Percentiles rank a stretch among this genome's conserved stretches.
Evolutionary conservation across 108 stramenopile genomes (phyloP).

Genomic region (Pseudonitzschia multiseries): DNA sequence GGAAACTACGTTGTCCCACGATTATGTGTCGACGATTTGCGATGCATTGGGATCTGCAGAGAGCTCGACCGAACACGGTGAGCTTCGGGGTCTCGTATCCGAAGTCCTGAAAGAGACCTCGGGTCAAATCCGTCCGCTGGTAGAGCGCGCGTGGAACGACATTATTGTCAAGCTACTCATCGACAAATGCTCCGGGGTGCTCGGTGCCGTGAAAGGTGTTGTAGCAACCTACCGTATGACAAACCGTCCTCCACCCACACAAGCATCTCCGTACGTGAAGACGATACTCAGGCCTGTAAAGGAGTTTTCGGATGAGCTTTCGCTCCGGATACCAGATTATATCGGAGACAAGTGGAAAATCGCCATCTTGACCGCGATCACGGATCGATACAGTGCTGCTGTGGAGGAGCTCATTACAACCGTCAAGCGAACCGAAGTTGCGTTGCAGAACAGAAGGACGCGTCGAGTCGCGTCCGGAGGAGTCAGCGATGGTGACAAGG

Average conservation of each 20-base stretch:
- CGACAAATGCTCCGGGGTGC: constrained; percentile 65
- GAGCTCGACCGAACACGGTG: constrained; percentile 28
- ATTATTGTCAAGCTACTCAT: constrained; percentile 74
- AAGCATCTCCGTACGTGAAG: constrained; percentile 78
- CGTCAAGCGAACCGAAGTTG: constrained; percentile 82
- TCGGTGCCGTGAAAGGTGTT: constrained; percentile 88
- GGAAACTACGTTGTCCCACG: constrained; percentile 59
- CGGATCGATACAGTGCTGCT: constrained; percentile 65
- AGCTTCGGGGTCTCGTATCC: constrained; percentile 46
- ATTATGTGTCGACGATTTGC: constrained; percentile 57
- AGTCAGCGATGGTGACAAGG: constrained; percentile 90
- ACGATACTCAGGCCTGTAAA: constrained; percentile 78
- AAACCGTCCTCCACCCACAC: constrained; percentile 84
- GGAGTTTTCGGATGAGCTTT: constrained; percentile 65
- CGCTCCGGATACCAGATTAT: constrained; percentile 67
- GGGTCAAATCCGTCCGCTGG: constrained; percentile 61
- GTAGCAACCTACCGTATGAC: constrained; percentile 92
- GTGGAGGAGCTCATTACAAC: constrained; percentile 83
- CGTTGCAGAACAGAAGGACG: constrained; percentile 65
- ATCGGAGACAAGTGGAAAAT: constrained; percentile 72
- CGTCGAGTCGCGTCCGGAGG: constrained; percentile 72
- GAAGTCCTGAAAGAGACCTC: constrained; percentile 71
- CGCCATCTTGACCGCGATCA: constrained; percentile 53
- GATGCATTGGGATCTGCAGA: constrained; percentile 43
- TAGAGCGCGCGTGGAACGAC: constrained; percentile 72